Evolutionary conservation across 2,329 filamentous ascomycete species (phyloP), one percentile per base, ranked within the genome.

Genomic region (Pestalotiopsis sp.): DNA sequence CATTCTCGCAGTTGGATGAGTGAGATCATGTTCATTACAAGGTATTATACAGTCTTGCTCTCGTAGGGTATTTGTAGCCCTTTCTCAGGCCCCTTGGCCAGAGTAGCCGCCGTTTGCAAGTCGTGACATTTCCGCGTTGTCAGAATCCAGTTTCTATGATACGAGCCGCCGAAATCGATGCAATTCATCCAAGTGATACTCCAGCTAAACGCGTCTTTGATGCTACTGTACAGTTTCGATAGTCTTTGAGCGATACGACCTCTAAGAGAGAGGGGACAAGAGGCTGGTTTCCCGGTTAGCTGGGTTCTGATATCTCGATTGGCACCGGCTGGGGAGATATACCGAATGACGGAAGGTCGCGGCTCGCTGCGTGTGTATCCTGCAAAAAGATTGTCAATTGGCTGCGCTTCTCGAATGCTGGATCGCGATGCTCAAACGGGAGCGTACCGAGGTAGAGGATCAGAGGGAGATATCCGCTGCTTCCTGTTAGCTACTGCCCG

Each of bases 351-450:
- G 11, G 93, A 91, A 67, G 96, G 96, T 80, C 93, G 90, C 56
- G 96, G 96, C 81, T 95, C 92, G 86, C 95, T 98, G 81, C 93
- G 92, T 67, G 95, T 97, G 86, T 97, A 98, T 76, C 95, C 93
- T 96, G 77, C 13, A 17, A 38, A 23, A 11, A 23, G 14, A 59
- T 14, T 4, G 23, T 65, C 23, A 45, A 40, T 49, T 23, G 14
- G 13, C 20, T 52, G 25, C 13, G 40, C 14, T 23, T n/a, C 5
- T 36, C 7, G 38, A 23, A 20, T 27, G 4, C 27, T 11, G 25
- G 57, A 66, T 71, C 66, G 57, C 12, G 57, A 9, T 27, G 57
- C 23, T 27, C 23, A 6, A 23, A 17, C 7, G 12, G 20, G 23
- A 38, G 69, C 83, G 77, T 91, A 96, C 93, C 96, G 77, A 99